These are phyloP conservation scores for Straminergon stramineum DNA, from an alignment of 225 moss, liverwort and hornwort species.

Conservation along the genomic window DNA sequence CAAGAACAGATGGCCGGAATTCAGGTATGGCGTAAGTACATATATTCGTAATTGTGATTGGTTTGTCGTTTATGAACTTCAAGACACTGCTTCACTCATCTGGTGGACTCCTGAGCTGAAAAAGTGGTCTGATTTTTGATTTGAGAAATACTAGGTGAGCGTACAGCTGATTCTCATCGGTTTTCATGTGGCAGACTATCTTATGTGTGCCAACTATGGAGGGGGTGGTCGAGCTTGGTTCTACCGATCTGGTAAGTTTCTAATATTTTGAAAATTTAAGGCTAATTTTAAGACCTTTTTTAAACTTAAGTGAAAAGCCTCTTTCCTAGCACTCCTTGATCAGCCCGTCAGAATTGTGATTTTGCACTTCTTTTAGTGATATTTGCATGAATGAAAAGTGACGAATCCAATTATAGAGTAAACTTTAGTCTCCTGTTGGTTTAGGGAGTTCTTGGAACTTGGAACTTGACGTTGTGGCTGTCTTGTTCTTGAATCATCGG, in stretches of 20 bases:
- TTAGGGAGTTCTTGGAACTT: background rate
- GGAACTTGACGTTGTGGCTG: background rate
- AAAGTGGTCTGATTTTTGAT: background rate
- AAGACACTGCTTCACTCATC: background rate
- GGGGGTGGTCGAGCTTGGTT: conserved; percentile 85
- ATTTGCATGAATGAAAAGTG: background rate
- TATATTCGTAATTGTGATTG: background rate
- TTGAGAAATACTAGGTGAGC: background rate
- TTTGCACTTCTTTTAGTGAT: background rate
- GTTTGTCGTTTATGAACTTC: background rate
- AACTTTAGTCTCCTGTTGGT: background rate
- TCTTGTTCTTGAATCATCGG: background rate
- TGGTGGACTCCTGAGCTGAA: background rate
- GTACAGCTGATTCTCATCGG: background rate
- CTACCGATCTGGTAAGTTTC: conserved; percentile 58
- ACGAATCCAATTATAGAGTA: background rate
- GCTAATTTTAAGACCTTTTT: background rate
- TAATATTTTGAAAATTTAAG: background rate
- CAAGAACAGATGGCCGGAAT: conserved; percentile 59
- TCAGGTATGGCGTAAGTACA: conserved; percentile 23
- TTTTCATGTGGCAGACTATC: conserved; percentile 52
- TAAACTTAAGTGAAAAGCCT: background rate
- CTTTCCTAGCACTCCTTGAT: background rate
- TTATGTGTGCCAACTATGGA: conserved; percentile 64
- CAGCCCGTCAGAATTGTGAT: background rate